Percentiles rank a stretch among this genome's conserved stretches.
Conservation (phyloP, 116 monocot species). For the Trichopus zeylanicus region DNA sequence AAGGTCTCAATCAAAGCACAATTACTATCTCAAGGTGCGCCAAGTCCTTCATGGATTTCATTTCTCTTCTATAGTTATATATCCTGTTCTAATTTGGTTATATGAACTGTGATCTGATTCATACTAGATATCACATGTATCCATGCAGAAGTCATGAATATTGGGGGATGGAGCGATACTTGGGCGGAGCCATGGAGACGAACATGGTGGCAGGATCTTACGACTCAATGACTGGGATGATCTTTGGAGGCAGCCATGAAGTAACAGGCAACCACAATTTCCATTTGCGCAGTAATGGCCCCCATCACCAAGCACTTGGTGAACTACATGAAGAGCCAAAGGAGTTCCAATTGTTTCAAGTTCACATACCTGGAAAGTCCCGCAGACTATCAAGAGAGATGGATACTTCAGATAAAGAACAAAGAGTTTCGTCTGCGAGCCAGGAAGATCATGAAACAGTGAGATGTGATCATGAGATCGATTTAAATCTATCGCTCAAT, state of each 20-base stretch:
- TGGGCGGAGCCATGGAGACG: not conserved
- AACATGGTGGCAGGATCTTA: too few species aligned
- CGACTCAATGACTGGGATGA: not conserved
- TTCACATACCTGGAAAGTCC: not conserved
- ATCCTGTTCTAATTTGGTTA: too few species aligned
- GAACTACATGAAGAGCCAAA: not conserved
- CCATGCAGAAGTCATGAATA: not conserved
- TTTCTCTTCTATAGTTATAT: too few species aligned
- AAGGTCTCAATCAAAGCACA: constrained; percentile 3
- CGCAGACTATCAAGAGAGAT: too few species aligned
- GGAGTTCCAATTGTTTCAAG: not conserved
- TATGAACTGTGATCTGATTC: too few species aligned
- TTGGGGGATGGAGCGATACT: not conserved
- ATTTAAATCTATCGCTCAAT: constrained; percentile 24
- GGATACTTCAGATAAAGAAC: too few species aligned
- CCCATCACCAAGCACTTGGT: not conserved
- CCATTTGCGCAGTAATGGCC: not conserved
- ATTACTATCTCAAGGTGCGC: constrained; percentile 9
- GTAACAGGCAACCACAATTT: not conserved
- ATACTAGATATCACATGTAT: constrained; percentile 2
- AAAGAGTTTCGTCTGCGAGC: not conserved
- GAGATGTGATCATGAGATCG: not conserved
- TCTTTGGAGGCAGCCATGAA: not conserved
- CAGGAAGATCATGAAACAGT: not conserved
- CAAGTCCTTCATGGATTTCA: too few species aligned